These are phyloP conservation scores for Colletotrichum salicis DNA, from an alignment of 2,329 filamentous ascomycete species.

Conservation along the genomic window DNA sequence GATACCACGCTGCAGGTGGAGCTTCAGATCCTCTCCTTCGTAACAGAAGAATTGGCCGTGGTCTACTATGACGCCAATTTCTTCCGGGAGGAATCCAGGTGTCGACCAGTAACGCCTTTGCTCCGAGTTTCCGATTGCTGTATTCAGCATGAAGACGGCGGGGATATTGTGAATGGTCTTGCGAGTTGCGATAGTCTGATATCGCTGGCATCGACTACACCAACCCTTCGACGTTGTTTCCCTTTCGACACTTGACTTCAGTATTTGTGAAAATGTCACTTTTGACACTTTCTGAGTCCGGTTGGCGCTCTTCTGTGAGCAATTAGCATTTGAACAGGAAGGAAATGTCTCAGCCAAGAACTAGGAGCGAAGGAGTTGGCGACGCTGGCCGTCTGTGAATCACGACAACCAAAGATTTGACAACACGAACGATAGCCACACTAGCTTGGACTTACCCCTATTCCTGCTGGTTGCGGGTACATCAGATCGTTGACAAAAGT, in stretches of 20 bases:
- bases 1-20: conserved; percentile 81
- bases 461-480: conserved; percentile 62
- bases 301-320: conserved; percentile 55
- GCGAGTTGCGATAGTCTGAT: conserved; percentile 86
- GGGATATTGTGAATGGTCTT: conserved; percentile 87
- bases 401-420: conserved; percentile 34
- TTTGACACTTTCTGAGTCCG: conserved; percentile 63
- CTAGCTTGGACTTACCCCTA: neutral
- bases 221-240: conserved; percentile 91
- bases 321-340: conserved; percentile 35
- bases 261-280: conserved; percentile 84
- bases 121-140: conserved; percentile 76
- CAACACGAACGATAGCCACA: neutral
- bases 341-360: neutral
- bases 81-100: conserved; percentile 90
- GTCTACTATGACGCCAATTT: conserved; percentile 92
- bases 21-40: conserved; percentile 87
- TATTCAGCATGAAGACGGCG: conserved; percentile 88
- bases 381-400: neutral
- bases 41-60: conserved; percentile 95
- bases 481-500: conserved; percentile 87
- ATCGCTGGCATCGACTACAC: conserved; percentile 91
- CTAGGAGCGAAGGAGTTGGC: neutral
- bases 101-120: conserved; percentile 86
- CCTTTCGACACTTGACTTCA: conserved; percentile 92